A percentile compares a stretch with the other conserved stretches of the same genome.
These are phyloP conservation scores for Litchi chinensis DNA, from an alignment of 345 rosid genomes.

Conservation along the genomic window DNA sequence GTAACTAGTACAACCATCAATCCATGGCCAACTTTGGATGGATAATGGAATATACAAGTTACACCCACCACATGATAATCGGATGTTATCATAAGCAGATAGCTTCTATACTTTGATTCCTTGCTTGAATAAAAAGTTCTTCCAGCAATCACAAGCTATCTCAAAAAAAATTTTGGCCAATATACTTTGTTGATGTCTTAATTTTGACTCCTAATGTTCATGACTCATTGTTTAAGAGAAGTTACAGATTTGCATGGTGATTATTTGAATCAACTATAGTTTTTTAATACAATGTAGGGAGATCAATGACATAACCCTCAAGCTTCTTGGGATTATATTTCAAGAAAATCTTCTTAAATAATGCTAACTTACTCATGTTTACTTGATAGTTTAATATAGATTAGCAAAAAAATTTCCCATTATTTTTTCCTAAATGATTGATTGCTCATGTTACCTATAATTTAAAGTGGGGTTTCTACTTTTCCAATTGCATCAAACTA, in stretches of 20 bases:
- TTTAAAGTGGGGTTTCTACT: background rate
- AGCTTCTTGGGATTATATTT: background rate
- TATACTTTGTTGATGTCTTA: background rate
- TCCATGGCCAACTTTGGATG: background rate
- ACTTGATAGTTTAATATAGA: background rate
- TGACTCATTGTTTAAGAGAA: background rate
- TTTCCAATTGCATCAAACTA: constrained; percentile 10
- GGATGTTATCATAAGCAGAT: background rate
- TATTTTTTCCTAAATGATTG: background rate
- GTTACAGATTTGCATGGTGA: too few relatives aligned
- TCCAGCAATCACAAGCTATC: background rate
- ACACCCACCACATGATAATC: too few relatives aligned
- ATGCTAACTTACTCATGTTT: background rate
- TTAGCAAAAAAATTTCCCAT: background rate
- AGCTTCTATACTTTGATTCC: background rate
- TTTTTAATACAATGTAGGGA: background rate
- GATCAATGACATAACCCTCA: background rate
- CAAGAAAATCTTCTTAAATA: background rate
- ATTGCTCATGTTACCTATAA: background rate
- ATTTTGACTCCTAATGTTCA: background rate
- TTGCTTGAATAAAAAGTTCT: background rate
- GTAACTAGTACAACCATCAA: too few relatives aligned
- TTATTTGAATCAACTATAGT: too few relatives aligned
- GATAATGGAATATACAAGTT: background rate
- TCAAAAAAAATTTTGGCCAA: too few relatives aligned